Evolutionary conservation across 2,329 filamentous ascomycete species (phyloP), one percentile per base, ranked within the genome.

Genomic region (Colletotrichum eremochloae): DNA sequence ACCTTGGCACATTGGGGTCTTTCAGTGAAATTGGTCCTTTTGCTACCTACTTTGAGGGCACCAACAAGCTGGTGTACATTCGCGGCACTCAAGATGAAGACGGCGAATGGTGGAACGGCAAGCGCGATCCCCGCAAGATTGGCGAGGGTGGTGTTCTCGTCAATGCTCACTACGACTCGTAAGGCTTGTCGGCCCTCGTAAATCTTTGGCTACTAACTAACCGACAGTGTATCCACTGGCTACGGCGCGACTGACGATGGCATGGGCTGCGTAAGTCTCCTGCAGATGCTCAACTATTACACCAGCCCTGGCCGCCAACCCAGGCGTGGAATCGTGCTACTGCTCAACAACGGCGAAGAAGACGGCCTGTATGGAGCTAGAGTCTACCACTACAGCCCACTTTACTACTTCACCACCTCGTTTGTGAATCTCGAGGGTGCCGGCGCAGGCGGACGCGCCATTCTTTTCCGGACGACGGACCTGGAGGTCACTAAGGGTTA

Each of bases 371-470:
- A 97, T 75, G 96, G 96, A 1, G 95, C 96, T 8, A 89, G 90
- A 72, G 95, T 93, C 7, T 98, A 97, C 78, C 91, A 93, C 38
- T 91, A 94, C 75, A 94, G 95, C 79, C 93, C 95, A 0, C 86
- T 97, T 74, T 90, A 94, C 14, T 90, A 90, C 64, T 93, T 97
- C 68, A 89, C 94, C 12, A 93, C 95, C 78, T 94, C 94, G 0
- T 98, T 99, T 79, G 85, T 98, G 75, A 99, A 99, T 76, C 89
- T 99, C 20, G 96, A 99, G 82, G 96, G 96, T 15, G 96, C 96
- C 52, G 96, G 96, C 62, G 96, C 96, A 15, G 96, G 96, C 14
- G 95, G 96, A 0, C 89, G 94, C 71, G 95, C 96, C 4, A 92
- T 93, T 14, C 85, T 98, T 2, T 98, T 99, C 83, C 90, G 96